Evolutionary conservation across 106 monocot species (phyloP).

Genomic region (Dendrobium officinale): DNA sequence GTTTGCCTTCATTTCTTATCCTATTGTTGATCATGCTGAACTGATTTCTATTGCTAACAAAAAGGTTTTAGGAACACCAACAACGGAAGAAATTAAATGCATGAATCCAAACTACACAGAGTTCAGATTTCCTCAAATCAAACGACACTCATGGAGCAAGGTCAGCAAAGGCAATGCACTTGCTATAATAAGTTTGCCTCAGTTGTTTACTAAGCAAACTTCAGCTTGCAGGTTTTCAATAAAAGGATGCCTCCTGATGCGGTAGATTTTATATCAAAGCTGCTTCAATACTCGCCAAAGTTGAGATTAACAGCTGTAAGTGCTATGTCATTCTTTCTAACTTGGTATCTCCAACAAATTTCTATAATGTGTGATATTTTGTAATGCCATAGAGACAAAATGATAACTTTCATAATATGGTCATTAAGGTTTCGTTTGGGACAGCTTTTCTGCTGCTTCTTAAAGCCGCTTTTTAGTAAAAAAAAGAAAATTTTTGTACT

Average conservation of each 20-base stretch:
- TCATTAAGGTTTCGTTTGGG: not conserved
- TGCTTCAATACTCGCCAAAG: conserved; percentile 47
- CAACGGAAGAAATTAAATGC: conserved; percentile 46
- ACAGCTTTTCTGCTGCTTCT: no score
- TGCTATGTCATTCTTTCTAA: not conserved
- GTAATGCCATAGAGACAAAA: not conserved
- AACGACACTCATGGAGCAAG: conserved; percentile 44
- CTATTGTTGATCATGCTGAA: not conserved
- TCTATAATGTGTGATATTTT: not conserved
- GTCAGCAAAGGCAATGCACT: conserved; percentile 9
- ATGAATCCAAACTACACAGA: conserved; percentile 55
- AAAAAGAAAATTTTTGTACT: no score
- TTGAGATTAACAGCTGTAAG: conserved; percentile 43
- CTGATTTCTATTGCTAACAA: not conserved
- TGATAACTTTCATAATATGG: not conserved
- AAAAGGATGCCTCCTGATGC: conserved; percentile 39
- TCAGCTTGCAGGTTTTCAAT: conserved; percentile 33
- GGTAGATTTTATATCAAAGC: conserved; percentile 35
- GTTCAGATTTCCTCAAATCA: conserved; percentile 46
- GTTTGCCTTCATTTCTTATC: not conserved
- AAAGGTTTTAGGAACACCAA: conserved; percentile 51
- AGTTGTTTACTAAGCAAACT: not conserved
- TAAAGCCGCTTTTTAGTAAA: no score
- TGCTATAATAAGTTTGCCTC: not conserved
- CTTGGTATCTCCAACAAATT: not conserved